Conservation (phyloP, 306 rosid genomes). For the Crataegus laevigata region DNA sequence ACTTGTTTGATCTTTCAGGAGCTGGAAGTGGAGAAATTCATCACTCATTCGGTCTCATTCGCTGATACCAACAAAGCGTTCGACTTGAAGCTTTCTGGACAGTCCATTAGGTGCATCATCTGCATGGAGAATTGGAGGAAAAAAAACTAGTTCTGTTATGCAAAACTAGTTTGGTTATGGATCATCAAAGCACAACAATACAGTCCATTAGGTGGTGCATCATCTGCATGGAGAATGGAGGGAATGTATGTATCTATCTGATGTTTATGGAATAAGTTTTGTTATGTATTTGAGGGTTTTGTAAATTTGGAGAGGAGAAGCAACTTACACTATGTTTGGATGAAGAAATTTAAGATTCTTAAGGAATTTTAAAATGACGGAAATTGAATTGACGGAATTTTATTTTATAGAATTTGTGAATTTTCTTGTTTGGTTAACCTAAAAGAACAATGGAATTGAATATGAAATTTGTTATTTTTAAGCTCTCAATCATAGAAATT, state of each 20-base stretch:
- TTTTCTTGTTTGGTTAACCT: too few species aligned
- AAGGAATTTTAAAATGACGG: too few species aligned
- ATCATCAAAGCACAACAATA: background rate
- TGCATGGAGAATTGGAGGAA: constrained; percentile 33
- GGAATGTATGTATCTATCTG: background rate
- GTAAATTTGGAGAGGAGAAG: background rate
- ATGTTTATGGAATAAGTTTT: background rate
- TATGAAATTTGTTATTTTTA: too few species aligned
- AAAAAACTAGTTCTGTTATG: background rate
- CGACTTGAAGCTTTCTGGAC: constrained; percentile 58
- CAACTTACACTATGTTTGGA: too few species aligned
- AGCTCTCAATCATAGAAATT: too few species aligned
- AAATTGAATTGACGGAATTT: too few species aligned
- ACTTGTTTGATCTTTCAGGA: constrained; percentile 32
- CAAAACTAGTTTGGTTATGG: too few species aligned
- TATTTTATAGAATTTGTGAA: too few species aligned
- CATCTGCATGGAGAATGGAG: background rate
- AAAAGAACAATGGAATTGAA: too few species aligned
- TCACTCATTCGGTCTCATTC: constrained; percentile 59
- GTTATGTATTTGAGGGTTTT: background rate
- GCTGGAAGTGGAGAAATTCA: constrained; percentile 70
- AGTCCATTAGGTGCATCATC: constrained; percentile 65
- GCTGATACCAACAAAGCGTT: constrained; percentile 72
- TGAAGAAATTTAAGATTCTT: too few species aligned
- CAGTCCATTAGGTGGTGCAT: constrained; percentile 49